Evolutionary conservation across 257 asterid genomes (phyloP), one percentile per base, ranked within the genome.

Genomic region (Gardenia jasminoides): DNA sequence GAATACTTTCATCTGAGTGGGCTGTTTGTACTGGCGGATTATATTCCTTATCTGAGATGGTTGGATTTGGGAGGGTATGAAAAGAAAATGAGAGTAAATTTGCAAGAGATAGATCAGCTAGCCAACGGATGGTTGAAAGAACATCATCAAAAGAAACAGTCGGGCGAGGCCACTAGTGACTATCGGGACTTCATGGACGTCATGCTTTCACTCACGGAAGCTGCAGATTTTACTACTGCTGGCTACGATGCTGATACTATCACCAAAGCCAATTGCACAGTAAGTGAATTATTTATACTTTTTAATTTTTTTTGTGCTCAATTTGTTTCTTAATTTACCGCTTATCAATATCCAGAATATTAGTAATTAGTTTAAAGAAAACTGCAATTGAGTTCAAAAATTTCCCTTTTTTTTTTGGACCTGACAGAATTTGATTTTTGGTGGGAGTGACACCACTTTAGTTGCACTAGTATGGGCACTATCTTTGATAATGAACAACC

Each of bases 391-490:
- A 36, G 4, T 36, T 36, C 41, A 36, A 36, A 36, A 36, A 36
- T 0, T 33, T 36, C 19, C 4, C 6, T 36, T 47, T 9, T 1
- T 9, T 1, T 11, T 47, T 26, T 19, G 5, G 28, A 1, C 22
- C 76, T 76, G 24, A 4, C 64, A 84, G 87, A 52, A 0, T 28
- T 1, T 81, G 72, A 47, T 82, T 13, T 13, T 75, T 0, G 95
- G 84, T 20, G 89, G 87, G 39, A 68, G 77, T 0, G 95, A 89
- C 31, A 83, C 91, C 4, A 73, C 73, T 1, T 10, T 81, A 1
- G 80, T 79, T 12, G 80, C 81, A 17, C 78, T 88, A 7, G 83
- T 78, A 26, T 88, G 92, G 94, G 79, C 87, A 17, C 46, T 90
- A 6, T 81, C 80, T 22, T 19, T 85, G 16, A 75, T 87, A 0